Evolutionary conservation across 306 rosid genomes (phyloP).

Genomic region (Cucumis cinereus): DNA sequence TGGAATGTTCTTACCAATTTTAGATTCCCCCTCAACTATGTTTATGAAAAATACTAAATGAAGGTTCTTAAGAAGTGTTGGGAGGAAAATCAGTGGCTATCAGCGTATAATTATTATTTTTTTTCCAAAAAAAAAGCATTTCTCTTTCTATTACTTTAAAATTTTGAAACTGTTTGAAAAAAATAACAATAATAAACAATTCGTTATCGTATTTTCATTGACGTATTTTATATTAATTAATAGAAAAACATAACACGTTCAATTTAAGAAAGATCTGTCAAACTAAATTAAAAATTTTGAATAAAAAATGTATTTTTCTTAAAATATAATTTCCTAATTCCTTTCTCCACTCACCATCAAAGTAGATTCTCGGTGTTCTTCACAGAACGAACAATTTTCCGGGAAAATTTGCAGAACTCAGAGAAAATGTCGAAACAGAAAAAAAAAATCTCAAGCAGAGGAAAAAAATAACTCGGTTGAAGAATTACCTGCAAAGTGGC

Average conservation of each 20-base stretch:
- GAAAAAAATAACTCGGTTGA: neutral
- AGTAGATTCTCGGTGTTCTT: neutral
- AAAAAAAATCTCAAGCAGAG: neutral
- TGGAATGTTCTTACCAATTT: too few species aligned
- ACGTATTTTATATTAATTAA: neutral
- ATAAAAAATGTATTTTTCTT: neutral
- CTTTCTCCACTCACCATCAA: neutral
- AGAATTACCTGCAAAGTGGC: constrained; percentile 61
- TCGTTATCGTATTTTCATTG: neutral
- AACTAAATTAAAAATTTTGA: neutral
- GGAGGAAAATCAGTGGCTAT: too few species aligned
- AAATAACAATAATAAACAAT: neutral
- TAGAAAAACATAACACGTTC: neutral
- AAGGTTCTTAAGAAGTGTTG: too few species aligned
- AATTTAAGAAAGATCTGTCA: neutral
- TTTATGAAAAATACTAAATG: too few species aligned
- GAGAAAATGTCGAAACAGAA: neutral
- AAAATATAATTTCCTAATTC: neutral
- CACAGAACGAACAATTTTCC: neutral
- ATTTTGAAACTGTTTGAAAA: neutral
- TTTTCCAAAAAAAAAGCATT: neutral
- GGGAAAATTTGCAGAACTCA: neutral
- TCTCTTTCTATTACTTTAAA: neutral
- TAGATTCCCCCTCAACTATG: too few species aligned
- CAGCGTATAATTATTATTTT: too few species aligned